Base-by-base conservation (phyloP, 371 early-diverging fungal species). In the Mucor sp. region DNA sequence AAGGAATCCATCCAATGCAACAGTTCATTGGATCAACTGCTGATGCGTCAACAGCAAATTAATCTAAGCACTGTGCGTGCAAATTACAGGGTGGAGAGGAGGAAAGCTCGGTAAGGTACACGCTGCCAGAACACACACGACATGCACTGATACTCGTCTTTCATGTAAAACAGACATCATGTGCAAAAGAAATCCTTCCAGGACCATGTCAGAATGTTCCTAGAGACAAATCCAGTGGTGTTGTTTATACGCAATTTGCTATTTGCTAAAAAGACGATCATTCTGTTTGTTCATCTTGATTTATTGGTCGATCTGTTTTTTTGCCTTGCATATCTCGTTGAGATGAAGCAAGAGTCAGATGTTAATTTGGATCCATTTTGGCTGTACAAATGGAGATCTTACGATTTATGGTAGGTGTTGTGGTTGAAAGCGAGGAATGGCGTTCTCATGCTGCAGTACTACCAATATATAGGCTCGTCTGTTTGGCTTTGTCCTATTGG, bases 261-360 rank as follows among this genome's bases (percentile, higher is more conserved):
- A 7, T 63, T 66, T 65, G 73, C 66, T n/a, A 73, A 73, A 39
- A 68, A 65, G 19, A 69, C 69, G 9, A 73, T 73, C 21, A 60
- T 73, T 39, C 30, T 69, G 41, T 73, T 73, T 69, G 73, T 87
- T 27, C 79, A 85, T 62, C 70, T 83, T 30, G 88, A 87, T 63
- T 68, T 87, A 64, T 56, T 81, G 9, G 86, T 88, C 1, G 91
- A 92, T 68, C 44, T 85, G 1, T 59, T 90, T 5, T 87, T 90
- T 60, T 90, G 90, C 66, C 68, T 86, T 33, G 76, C 89, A 14
- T 92, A 92, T 67, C 70, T 91, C 11, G 74, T 85, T 19, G 91
- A 92, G 41, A 81, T 89, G 56, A 86, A 91, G 68, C 79, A 79
- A 61, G 84, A 85, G 25, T 74, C 77, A 25, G 76, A 74, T 68